A percentile compares a stretch with the other conserved stretches of the same genome.
Conservation (phyloP, 176 grass and related monocot genomes). For the Paspalum vaginatum region DNA sequence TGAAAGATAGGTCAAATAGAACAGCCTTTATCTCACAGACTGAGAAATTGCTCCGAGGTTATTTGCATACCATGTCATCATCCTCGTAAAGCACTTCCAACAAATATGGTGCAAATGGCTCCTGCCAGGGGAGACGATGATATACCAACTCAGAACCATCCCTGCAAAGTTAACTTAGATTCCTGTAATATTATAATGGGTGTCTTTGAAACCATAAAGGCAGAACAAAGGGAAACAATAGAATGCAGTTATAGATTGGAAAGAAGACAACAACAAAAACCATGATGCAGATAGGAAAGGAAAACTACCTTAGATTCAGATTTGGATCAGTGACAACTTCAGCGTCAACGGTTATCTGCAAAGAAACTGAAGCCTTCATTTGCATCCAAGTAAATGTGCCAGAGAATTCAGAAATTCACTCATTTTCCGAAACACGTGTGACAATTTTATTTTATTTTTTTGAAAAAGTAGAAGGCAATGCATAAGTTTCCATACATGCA, state of each 20-base stretch:
- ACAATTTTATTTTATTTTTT: neutral
- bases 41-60: neutral
- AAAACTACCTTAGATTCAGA: slow-evolving; percentile 51
- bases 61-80: slow-evolving; percentile 75
- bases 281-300: slow-evolving; percentile 5
- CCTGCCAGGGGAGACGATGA: slow-evolving; percentile 81
- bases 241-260: neutral
- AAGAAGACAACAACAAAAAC: neutral
- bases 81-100: slow-evolving; percentile 92
- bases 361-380: slow-evolving; percentile 27
- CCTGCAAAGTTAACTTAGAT: slow-evolving; percentile 47
- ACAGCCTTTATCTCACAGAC: neutral
- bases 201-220: slow-evolving; percentile 7
- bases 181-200: slow-evolving; percentile 22
- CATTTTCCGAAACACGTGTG: neutral
- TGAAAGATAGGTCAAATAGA: neutral
- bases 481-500: neutral
- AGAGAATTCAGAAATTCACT: neutral
- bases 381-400: neutral
- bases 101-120: slow-evolving; percentile 67
- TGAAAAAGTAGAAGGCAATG: neutral
- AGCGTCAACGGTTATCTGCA: slow-evolving; percentile 74
- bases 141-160: slow-evolving; percentile 77
- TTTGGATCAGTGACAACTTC: slow-evolving; percentile 63
- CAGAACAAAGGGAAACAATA: slow-evolving; percentile 9